Conservation (phyloP, 305 asterid species). For the Fraxinus platypoda region DNA sequence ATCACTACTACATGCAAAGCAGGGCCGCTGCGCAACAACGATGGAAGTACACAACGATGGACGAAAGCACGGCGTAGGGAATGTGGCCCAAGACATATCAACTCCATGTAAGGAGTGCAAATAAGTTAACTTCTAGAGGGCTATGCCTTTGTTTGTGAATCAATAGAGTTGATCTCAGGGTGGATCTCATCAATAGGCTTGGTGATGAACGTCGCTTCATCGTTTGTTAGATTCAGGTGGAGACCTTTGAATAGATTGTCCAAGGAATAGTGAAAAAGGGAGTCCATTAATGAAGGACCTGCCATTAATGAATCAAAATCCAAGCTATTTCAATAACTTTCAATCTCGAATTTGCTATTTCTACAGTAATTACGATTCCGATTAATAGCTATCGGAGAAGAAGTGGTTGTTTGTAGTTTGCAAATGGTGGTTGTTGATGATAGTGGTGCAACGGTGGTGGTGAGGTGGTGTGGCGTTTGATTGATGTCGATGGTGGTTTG, state of each 20-base stretch:
- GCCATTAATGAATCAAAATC: conserved; percentile 31
- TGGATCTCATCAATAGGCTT: conserved; percentile 77
- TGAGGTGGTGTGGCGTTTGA: too few species aligned
- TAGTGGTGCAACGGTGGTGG: too few species aligned
- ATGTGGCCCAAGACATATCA: conserved; percentile 83
- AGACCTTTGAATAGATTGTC: conserved; percentile 76
- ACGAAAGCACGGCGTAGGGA: conserved; percentile 85
- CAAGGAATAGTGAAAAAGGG: conserved; percentile 80
- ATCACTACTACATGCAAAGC: too few species aligned
- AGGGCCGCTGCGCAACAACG: too few species aligned
- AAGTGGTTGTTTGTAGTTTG: neutral
- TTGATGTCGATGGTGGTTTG: too few species aligned
- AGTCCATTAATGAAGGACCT: conserved; percentile 76
- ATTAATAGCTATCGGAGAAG: neutral
- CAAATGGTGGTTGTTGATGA: too few species aligned
- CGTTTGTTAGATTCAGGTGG: conserved; percentile 46
- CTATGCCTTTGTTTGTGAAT: conserved; percentile 67
- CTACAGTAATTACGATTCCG: neutral
- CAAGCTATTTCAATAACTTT: neutral
- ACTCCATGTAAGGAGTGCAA: conserved; percentile 73
- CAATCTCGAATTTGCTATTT: neutral
- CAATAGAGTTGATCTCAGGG: conserved; percentile 81
- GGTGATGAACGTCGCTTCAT: conserved; percentile 53
- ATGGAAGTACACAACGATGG: too few species aligned
- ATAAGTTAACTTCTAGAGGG: conserved; percentile 75